These are phyloP conservation scores for Mycena metata DNA, from an alignment of 768 basidiomycete species.

Conservation along the genomic window DNA sequence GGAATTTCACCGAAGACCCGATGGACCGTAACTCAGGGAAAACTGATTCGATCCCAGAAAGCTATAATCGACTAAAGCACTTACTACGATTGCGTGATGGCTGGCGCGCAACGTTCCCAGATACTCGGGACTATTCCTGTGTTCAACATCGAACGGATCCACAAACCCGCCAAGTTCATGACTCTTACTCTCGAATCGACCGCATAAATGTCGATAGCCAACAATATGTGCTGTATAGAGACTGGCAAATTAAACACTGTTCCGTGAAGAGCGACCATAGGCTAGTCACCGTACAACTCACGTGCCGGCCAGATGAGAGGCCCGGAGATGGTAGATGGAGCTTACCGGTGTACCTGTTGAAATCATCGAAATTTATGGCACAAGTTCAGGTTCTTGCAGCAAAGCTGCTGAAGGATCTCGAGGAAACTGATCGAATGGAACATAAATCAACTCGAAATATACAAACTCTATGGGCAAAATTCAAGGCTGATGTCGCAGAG, in stretches of 20 bases:
- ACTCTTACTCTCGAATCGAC: slow-evolving; percentile 5
- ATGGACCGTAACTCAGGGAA: no score
- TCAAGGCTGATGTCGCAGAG: not conserved
- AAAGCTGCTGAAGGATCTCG: not conserved
- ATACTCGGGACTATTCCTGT: slow-evolving; percentile 10
- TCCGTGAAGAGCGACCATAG: not conserved
- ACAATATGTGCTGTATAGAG: not conserved
- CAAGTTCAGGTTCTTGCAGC: not conserved
- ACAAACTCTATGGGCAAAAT: slow-evolving; percentile 2
- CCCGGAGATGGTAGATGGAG: not conserved
- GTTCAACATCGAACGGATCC: no score
- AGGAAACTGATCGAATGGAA: no score
- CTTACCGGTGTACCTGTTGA: slow-evolving; percentile 1
- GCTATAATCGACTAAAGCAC: no score
- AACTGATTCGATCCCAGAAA: no score
- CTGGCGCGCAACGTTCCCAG: slow-evolving; percentile 12
- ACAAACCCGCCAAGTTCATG: not conserved
- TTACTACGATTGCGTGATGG: not conserved
- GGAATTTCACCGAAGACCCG: no score
- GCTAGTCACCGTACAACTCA: not conserved
- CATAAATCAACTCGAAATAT: not conserved
- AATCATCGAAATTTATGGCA: slow-evolving; percentile 4
- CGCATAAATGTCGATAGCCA: not conserved
- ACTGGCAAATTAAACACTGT: slow-evolving; percentile 11
- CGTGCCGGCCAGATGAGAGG: not conserved